These are phyloP conservation scores for Dianthus caryophyllus DNA, from an alignment of 148 eudicot species.

Conservation along the genomic window DNA sequence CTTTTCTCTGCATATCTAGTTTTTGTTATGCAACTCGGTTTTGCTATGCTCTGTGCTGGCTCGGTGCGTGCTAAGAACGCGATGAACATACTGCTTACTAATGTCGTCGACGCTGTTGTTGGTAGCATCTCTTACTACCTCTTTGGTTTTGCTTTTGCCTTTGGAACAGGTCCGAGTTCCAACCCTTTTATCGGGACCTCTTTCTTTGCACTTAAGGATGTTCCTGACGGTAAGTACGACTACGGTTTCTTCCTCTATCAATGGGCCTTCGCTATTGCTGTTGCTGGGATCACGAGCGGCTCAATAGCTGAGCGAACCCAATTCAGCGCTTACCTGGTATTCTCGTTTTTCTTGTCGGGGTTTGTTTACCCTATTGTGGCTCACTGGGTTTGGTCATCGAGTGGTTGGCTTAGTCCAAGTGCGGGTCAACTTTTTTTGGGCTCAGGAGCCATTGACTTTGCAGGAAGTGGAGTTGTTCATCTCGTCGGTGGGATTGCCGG, in stretches of 20 bases:
- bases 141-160: constrained; percentile 79
- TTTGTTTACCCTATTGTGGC: constrained; percentile 76
- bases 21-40: constrained; percentile 73
- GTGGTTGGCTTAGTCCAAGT: constrained; percentile 57
- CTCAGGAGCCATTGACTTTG: constrained; percentile 71
- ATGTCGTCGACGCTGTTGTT: constrained; percentile 71
- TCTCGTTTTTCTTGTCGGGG: constrained; percentile 54
- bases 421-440: constrained; percentile 39
- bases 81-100: constrained; percentile 73
- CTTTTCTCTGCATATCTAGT: constrained; percentile 73
- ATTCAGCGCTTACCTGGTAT: constrained; percentile 58
- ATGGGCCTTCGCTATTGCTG: constrained; percentile 85
- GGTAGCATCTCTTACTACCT: constrained; percentile 69
- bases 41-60: constrained; percentile 86
- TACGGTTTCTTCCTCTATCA: constrained; percentile 71
- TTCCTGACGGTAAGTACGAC: constrained; percentile 43
- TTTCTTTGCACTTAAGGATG: constrained; percentile 52
- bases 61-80: constrained; percentile 83
- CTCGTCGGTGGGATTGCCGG: constrained; percentile 71
- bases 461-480: constrained; percentile 77
- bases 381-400: constrained; percentile 73
- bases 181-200: constrained; percentile 62
- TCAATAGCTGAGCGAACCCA: constrained; percentile 81
- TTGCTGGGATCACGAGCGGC: constrained; percentile 71
- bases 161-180: constrained; percentile 46